phyloP scores from a whole-genome alignment of 331 rosid genomes.

The Telfairia occidentalis region DNA sequence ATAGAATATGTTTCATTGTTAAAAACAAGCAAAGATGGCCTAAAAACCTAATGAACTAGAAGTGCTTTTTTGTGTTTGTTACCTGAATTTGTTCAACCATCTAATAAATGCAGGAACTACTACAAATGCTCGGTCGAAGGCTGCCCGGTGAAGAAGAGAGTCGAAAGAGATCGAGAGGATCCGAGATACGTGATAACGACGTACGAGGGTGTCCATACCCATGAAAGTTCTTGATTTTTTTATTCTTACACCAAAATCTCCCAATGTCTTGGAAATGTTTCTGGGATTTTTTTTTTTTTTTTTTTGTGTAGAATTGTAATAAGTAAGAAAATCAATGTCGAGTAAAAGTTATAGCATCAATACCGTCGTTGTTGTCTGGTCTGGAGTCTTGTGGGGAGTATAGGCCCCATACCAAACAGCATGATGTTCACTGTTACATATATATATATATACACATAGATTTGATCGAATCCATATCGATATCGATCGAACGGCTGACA shows the following conservation, averaged over 20 bases:
- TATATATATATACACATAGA: neutral
- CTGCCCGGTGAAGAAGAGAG: slow-evolving; percentile 84
- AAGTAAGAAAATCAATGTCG: neutral
- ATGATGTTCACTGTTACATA: neutral
- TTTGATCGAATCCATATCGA: neutral
- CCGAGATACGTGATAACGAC: slow-evolving; percentile 68
- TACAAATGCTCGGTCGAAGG: slow-evolving; percentile 75
- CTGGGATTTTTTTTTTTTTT: too few species aligned
- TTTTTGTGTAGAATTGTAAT: neutral
- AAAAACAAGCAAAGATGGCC: neutral
- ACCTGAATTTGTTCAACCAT: neutral
- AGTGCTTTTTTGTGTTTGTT: neutral
- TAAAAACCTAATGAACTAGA: neutral
- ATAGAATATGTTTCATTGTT: neutral
- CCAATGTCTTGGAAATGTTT: neutral
- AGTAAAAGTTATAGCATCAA: neutral
- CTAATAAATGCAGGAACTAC: slow-evolving; percentile 56
- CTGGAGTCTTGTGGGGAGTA: neutral
- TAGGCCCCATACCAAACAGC: neutral
- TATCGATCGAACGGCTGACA: neutral
- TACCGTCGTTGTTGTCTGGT: neutral
- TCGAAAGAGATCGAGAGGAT: slow-evolving; percentile 73
- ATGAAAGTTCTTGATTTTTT: slow-evolving; percentile 21
- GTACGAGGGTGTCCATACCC: slow-evolving; percentile 82
- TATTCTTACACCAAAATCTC: neutral